phyloP scores from a whole-genome alignment of 2,329 filamentous ascomycete genomes.

The Ustilaginoidea virens region DNA sequence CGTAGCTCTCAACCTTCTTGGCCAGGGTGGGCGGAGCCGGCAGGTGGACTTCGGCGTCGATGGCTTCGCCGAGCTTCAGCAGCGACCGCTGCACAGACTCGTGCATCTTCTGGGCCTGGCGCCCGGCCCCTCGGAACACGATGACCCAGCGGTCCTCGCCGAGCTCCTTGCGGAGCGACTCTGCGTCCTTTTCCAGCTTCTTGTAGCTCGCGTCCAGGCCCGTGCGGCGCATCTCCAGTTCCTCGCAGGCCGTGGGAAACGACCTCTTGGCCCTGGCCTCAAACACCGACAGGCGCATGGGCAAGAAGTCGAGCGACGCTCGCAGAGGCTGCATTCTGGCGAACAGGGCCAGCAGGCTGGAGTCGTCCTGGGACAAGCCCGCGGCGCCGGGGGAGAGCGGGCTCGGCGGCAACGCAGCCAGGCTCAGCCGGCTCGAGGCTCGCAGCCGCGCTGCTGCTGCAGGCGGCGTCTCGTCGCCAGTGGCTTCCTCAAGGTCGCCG shows the following conservation, averaged over 20 bases:
- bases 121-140: slow-evolving; percentile 83
- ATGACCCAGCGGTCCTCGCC: slow-evolving; percentile 93
- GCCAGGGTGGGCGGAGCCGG: slow-evolving; percentile 53
- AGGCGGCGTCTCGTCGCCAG: slow-evolving; percentile 72
- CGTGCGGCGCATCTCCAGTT: slow-evolving; percentile 60
- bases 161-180: slow-evolving; percentile 75
- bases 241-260: slow-evolving; percentile 84
- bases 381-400: slow-evolving; percentile 44
- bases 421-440: slow-evolving; percentile 50
- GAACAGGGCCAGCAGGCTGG: slow-evolving; percentile 76
- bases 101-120: slow-evolving; percentile 91
- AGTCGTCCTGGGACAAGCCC: slow-evolving; percentile 59
- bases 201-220: slow-evolving; percentile 74
- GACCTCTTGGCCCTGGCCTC: slow-evolving; percentile 58
- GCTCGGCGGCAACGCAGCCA: slow-evolving; percentile 47
- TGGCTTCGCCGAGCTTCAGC: slow-evolving; percentile 61
- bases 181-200: slow-evolving; percentile 78
- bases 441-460: slow-evolving; percentile 32
- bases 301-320: slow-evolving; percentile 86
- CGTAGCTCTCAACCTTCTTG: slow-evolving; percentile 85
- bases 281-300: slow-evolving; percentile 85
- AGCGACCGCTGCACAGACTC: slow-evolving; percentile 86
- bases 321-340: slow-evolving; percentile 89
- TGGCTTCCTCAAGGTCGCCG: slow-evolving; percentile 80
- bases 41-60: slow-evolving; percentile 60